Evolutionary conservation across 805 yeast species (phyloP).

Genomic region (Nakazawaea wyomingensis): DNA sequence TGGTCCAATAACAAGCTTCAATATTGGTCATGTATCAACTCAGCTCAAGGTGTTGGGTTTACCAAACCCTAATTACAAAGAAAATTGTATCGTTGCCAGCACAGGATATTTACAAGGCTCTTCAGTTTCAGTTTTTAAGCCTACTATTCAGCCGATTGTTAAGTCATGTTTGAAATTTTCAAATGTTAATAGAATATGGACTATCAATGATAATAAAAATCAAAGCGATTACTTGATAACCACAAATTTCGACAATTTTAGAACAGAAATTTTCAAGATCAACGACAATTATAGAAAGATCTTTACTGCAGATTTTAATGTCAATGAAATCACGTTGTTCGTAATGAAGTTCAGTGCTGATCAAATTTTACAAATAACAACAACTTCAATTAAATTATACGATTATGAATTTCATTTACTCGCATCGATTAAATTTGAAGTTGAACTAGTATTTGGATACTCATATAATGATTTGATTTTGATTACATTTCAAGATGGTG

Average conservation of each 20-base stretch:
- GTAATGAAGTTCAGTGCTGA: slow-evolving; percentile 52
- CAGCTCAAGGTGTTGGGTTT: slow-evolving; percentile 55
- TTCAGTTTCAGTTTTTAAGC: slow-evolving; percentile 56
- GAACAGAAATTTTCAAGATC: slow-evolving; percentile 65
- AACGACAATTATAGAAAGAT: slow-evolving; percentile 57
- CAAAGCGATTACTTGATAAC: slow-evolving; percentile 59
- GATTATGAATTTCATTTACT: slow-evolving; percentile 54
- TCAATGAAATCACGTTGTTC: slow-evolving; percentile 58
- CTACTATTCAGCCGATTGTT: slow-evolving; percentile 63
- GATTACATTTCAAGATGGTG: slow-evolving; percentile 65
- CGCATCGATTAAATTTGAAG: slow-evolving; percentile 46
- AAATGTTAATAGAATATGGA: slow-evolving; percentile 74
- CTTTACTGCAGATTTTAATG: slow-evolving; percentile 56
- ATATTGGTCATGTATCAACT: slow-evolving; percentile 56
- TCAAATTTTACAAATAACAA: slow-evolving; percentile 70
- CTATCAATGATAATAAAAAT: slow-evolving; percentile 34
- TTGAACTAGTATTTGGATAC: slow-evolving; percentile 60
- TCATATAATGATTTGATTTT: slow-evolving; percentile 30
- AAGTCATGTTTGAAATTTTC: slow-evolving; percentile 67
- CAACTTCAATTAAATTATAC: slow-evolving; percentile 57
- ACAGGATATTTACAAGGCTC: slow-evolving; percentile 59
- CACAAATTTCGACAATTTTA: slow-evolving; percentile 58
- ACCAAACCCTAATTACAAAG: slow-evolving; percentile 62
- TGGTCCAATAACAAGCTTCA: slow-evolving; percentile 71
- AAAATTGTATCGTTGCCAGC: slow-evolving; percentile 62